Evolutionary conservation across 192 early-diverging fungal genomes (phyloP).

Genomic region (Jimgerdemannia flammicorona): DNA sequence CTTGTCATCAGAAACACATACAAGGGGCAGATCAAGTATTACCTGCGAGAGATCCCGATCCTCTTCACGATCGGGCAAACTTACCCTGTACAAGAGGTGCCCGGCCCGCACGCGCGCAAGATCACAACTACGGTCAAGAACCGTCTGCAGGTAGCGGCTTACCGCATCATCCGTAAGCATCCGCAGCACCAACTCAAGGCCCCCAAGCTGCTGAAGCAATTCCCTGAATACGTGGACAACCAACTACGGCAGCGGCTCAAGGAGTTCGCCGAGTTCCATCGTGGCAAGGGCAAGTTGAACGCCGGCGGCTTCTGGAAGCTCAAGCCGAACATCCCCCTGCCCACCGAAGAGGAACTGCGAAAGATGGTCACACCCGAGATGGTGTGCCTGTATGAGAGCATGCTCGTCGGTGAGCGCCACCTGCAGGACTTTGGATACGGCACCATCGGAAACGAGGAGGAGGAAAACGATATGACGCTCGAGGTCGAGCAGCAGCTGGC

Average conservation of each 20-base stretch:
- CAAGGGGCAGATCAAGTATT: conserved; percentile 82
- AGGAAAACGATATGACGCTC: conserved; percentile 61
- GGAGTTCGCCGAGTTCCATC: conserved; percentile 94
- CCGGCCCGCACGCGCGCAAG: conserved; percentile 91
- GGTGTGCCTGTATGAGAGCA: conserved; percentile 94
- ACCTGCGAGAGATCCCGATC: conserved; percentile 75
- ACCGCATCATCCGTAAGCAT: conserved; percentile 82
- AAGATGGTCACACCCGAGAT: conserved; percentile 93
- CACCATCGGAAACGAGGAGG: conserved; percentile 65
- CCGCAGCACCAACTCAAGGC: conserved; percentile 71
- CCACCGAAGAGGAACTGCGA: conserved; percentile 84
- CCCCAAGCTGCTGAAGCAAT: conserved; percentile 72
- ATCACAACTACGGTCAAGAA: conserved; percentile 83
- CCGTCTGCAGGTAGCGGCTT: conserved; percentile 85
- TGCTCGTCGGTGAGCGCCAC: conserved; percentile 88
- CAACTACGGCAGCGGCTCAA: conserved; percentile 90
- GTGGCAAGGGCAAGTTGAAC: conserved; percentile 63
- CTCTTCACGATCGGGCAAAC: conserved; percentile 90
- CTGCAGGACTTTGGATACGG: conserved; percentile 89
- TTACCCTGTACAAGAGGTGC: conserved; percentile 91
- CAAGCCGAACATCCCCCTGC: conserved; percentile 65
- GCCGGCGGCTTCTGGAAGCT: conserved; percentile 91
- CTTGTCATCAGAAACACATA: conserved; percentile 75
- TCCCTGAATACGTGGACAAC: conserved; percentile 81
- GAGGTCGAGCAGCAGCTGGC: conserved; percentile 93